Percentiles rank a stretch among this genome's conserved stretches.
Conservation (phyloP, 2,329 filamentous ascomycete species). For the Trichoderma polysporum region DNA sequence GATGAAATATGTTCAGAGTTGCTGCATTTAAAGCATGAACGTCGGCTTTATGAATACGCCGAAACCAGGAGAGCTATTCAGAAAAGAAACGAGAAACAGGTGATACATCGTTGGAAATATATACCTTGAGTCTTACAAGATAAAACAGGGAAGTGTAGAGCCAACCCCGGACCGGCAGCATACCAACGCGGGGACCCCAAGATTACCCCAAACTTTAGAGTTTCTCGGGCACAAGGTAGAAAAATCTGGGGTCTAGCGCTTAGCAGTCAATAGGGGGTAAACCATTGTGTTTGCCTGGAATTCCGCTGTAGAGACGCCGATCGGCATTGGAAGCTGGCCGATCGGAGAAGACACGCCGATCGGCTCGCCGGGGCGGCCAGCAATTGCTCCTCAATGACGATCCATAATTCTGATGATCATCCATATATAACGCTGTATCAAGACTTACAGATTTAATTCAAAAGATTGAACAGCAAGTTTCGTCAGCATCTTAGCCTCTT, state of each 20-base stretch:
- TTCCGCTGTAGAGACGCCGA: neutral
- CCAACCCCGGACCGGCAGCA: conserved; percentile 5
- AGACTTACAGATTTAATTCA: neutral
- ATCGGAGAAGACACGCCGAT: conserved; percentile 10
- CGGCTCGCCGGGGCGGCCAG: neutral
- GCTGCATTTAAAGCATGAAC: neutral
- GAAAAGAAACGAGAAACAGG: neutral
- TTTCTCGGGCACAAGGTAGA: neutral
- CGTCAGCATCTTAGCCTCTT: neutral
- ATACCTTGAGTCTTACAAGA: neutral
- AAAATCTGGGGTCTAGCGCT: conserved; percentile 2
- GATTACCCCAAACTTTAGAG: neutral
- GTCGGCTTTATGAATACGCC: neutral
- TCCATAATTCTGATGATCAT: neutral
- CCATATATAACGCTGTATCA: neutral
- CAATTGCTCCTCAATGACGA: neutral
- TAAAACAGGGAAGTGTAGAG: neutral
- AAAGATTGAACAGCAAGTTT: neutral
- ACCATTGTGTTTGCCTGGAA: neutral
- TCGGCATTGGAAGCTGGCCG: neutral
- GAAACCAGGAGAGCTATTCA: neutral
- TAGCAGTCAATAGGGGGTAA: neutral
- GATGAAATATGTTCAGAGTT: neutral
- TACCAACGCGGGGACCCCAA: conserved; percentile 7
- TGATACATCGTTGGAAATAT: neutral